These are phyloP conservation scores for Dryadomyces quercivorus DNA, from an alignment of 2,329 filamentous ascomycete genomes.

Conservation along the genomic window DNA sequence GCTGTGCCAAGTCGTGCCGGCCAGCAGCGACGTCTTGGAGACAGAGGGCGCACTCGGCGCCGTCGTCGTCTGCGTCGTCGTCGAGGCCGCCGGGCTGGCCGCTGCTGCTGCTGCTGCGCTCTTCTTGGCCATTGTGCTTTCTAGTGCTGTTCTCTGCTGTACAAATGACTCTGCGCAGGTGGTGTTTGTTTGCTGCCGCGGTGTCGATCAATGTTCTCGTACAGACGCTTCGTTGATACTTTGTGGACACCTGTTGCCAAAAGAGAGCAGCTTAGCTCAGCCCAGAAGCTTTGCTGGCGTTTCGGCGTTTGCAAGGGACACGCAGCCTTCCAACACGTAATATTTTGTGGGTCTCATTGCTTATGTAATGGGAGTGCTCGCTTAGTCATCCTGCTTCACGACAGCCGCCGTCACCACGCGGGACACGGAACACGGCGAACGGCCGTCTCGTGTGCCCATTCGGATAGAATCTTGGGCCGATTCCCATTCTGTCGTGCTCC, in stretches of 20 bases:
- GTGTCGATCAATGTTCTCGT: background rate
- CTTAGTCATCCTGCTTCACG: background rate
- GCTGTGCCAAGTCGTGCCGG: slow-evolving; percentile 25
- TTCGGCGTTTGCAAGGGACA: slow-evolving; percentile 7
- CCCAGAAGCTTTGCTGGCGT: background rate
- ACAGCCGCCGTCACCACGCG: no score
- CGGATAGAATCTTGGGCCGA: background rate
- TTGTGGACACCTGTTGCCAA: background rate
- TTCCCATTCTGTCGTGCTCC: background rate
- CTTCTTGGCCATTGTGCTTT: slow-evolving; percentile 1
- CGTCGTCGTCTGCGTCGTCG: background rate
- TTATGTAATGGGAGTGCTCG: slow-evolving; percentile 3
- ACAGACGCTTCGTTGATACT: background rate
- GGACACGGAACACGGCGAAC: no score
- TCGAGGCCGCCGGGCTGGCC: background rate
- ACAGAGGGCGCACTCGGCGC: background rate
- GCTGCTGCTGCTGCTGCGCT: slow-evolving; percentile 4
- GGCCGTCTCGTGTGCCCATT: background rate
- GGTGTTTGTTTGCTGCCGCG: no score
- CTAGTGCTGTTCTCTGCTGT: no score
- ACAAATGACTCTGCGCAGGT: no score
- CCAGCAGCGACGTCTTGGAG: background rate
- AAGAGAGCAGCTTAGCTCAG: background rate
- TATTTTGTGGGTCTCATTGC: slow-evolving; percentile 3
- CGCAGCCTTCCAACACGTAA: slow-evolving; percentile 11